Evolutionary conservation across 139 green algal species (phyloP), one percentile per base, ranked within the genome.

Genomic region (Closterium sp.): DNA sequence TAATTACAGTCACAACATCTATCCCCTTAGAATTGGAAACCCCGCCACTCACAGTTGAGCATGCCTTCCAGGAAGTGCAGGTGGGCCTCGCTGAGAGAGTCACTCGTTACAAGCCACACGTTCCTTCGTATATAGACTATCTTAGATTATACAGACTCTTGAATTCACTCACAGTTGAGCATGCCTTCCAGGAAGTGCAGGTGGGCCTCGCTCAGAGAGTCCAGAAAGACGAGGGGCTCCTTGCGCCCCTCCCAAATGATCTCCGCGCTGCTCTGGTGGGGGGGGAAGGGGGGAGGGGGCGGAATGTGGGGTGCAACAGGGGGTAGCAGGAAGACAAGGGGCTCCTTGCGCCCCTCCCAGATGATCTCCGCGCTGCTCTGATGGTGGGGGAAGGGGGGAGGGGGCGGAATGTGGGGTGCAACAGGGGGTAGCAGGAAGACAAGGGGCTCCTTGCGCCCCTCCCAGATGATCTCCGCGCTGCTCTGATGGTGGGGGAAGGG

Each of bases 391-490:
- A 21, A 5, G 19, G 50, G 17, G 50, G 50, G 42, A 24, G 17
- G 17, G 62, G 62, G 62, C 5, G 11, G 17, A 79, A 7, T 22
- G 7, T 79, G 89, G 11, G 96, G 95, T 38, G 97, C 95, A 28
- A 91, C 89, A 0, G 97, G 90, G 70, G 86, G 87, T 38, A 95
- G 86, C 34, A 96, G 45, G 3, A 89, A 93, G 27, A 95, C 92
- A 21, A 96, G 89, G 10, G 93, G 91, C 87, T 91, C 91, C 17
- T 96, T 86, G 88, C 94, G 50, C 27, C 62, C 94, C 62, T 91
- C 84, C 96, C 96, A 97, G 4, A 97, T 95, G 29, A 97, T 91
- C 29, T 97, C 95, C 19, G 91, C 95, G 62, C 90, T 95, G 17
- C 42, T 32, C 38, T 70, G 30, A 24, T 79, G 45, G 10, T 86